Evolutionary conservation across 371 early-diverging fungal species (phyloP), one percentile per base, ranked within the genome.

Genomic region (Mortierella sp.): DNA sequence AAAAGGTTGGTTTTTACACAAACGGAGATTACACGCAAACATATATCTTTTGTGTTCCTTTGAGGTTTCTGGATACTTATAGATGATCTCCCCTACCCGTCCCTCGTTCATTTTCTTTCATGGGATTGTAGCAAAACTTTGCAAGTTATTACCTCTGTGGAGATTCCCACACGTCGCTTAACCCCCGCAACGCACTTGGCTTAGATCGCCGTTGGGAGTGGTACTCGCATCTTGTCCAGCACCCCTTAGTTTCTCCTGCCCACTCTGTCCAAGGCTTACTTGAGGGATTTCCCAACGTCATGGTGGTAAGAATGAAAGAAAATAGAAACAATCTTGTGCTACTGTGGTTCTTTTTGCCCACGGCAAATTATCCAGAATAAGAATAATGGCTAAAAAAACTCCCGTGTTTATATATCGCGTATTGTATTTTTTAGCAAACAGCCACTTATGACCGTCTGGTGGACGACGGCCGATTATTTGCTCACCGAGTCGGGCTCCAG

Each of bases 131-230:
- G 66, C 39, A 48, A 30, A 65, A 64, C 50, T 49, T 46, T 14
- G 56, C 59, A 5, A 42, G 58, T 28, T 44, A 34, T 11, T 73
- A 75, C 24, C 37, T 75, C 8, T 60, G 63, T 9, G 76, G 76
- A 1, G 76, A 75, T 23, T 17, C 19, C 2, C 26, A 47, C 3
- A 26, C 48, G 1, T 39, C 48, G 15, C 57, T 53, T 2, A 75
- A 75, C 34, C 15, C 55, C 9, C 59, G 76, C 19, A 75, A 75
- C 28, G 69, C 64, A 2, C n/a, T 75, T n/a, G 76, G 76, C 1
- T 24, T 41, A 12, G 69, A 68, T 6, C 76, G 56, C 14, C 34
- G 50, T 7, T 73, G 75, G 75, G 64, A 59, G 5, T 75, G 76
- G 76, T 69, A 75, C 41, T 43, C 55, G 0, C 68, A 68, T 30